Evolutionary conservation across 2,329 filamentous ascomycete species (phyloP).

Genomic region (Nigrograna mackinnonii): DNA sequence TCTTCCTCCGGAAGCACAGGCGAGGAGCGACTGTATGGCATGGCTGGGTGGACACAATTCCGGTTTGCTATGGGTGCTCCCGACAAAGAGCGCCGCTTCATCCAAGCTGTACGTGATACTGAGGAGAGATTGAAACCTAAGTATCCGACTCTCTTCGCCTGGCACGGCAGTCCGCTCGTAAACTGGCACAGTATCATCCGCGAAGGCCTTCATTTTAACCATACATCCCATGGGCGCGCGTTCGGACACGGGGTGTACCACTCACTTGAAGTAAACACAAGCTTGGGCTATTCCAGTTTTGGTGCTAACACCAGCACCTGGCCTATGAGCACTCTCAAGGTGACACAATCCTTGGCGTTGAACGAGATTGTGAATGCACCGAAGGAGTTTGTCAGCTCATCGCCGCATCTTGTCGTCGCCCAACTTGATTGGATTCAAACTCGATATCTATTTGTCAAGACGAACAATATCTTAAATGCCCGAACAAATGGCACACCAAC

Average conservation of each 20-base stretch:
- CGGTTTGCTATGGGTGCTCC: slow-evolving; percentile 86
- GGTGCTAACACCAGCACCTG: slow-evolving; percentile 48
- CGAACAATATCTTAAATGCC: not conserved
- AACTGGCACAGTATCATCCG: slow-evolving; percentile 95
- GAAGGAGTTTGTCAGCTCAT: slow-evolving; percentile 56
- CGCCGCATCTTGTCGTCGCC: slow-evolving; percentile 71
- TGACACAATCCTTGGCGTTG: slow-evolving; percentile 67
- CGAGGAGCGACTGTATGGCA: slow-evolving; percentile 63
- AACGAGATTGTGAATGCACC: slow-evolving; percentile 86
- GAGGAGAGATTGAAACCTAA: slow-evolving; percentile 42
- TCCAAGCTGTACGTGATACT: slow-evolving; percentile 60
- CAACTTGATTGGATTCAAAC: slow-evolving; percentile 88
- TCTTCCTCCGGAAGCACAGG: slow-evolving; percentile 29
- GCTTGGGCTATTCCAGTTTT: slow-evolving; percentile 53
- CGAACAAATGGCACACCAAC: not conserved
- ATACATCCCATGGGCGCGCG: slow-evolving; percentile 66
- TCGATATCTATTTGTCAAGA: slow-evolving; percentile 74
- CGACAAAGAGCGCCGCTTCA: slow-evolving; percentile 82
- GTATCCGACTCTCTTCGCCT: slow-evolving; percentile 78
- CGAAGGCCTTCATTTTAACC: slow-evolving; percentile 75
- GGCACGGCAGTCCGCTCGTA: slow-evolving; percentile 75
- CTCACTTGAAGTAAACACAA: slow-evolving; percentile 62
- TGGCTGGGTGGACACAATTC: slow-evolving; percentile 76
- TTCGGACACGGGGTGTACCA: slow-evolving; percentile 85
- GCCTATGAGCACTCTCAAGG: slow-evolving; percentile 68